phyloP scores from a whole-genome alignment of 2,329 filamentous ascomycete species.

The Claviceps africana region DNA sequence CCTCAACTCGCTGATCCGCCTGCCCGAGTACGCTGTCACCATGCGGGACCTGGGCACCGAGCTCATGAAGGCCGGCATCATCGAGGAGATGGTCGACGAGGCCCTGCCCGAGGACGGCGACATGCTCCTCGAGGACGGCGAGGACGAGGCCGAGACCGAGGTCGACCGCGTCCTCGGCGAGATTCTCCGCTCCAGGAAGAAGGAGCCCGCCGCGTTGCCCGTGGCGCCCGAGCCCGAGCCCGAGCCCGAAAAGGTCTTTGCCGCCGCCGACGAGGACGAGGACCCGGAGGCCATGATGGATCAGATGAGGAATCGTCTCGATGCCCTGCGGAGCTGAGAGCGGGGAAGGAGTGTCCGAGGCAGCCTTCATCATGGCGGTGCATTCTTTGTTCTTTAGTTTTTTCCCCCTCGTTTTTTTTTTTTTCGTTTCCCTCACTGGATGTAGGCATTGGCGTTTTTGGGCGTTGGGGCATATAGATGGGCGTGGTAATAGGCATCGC shows the following conservation, averaged over 20 bases:
- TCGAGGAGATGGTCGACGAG: slow-evolving; percentile 94
- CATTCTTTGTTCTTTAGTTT: neutral
- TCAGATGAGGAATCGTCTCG: slow-evolving; percentile 83
- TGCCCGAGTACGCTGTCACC: slow-evolving; percentile 76
- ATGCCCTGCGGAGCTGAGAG: slow-evolving; percentile 70
- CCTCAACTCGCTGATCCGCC: slow-evolving; percentile 69
- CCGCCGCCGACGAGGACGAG: slow-evolving; percentile 53
- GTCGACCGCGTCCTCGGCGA: slow-evolving; percentile 89
- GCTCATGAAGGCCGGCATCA: slow-evolving; percentile 86
- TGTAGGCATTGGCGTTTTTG: neutral
- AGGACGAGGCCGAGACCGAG: slow-evolving; percentile 51
- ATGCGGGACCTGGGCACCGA: slow-evolving; percentile 82
- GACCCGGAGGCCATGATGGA: slow-evolving; percentile 82
- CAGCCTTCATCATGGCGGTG: neutral
- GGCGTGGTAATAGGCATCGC: neutral
- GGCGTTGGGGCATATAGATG: neutral
- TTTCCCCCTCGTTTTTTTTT: neutral
- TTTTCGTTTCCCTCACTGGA: neutral
- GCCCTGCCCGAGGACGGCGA: slow-evolving; percentile 62
- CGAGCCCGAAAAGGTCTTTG: slow-evolving; percentile 36
- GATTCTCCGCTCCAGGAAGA: slow-evolving; percentile 68
- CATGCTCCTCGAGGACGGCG: slow-evolving; percentile 60
- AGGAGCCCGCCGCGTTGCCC: slow-evolving; percentile 47
- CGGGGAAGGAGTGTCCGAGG: neutral
- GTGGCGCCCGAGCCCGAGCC: slow-evolving; percentile 34